Conservation (phyloP, 164 flowering plant species). For the Vitis amurensis region DNA sequence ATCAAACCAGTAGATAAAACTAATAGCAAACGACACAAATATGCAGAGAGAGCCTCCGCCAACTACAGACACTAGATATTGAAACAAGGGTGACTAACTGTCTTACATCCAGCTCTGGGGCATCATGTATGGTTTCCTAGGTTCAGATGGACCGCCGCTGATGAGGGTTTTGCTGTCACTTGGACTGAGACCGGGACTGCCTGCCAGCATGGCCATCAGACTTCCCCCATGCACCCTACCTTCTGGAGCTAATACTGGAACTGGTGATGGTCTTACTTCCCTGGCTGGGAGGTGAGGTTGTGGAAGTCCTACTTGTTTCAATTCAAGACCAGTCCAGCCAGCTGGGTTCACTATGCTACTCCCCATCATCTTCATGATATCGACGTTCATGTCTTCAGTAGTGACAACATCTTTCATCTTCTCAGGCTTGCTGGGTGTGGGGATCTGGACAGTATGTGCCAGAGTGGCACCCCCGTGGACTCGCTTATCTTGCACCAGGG, state of each 20-base stretch:
- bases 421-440: conserved; percentile 24
- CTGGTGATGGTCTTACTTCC: conserved; percentile 8
- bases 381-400: conserved; percentile 48
- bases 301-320: conserved; percentile 10
- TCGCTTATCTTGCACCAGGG: conserved; percentile 73
- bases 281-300: conserved; percentile 12
- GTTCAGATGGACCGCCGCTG: conserved; percentile 20
- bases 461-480: conserved; percentile 92
- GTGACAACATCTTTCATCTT: conserved; percentile 29
- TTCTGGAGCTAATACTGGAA: conserved; percentile 40
- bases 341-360: conserved; percentile 10
- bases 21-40: conserved; percentile 6
- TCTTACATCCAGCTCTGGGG: conserved; percentile 39
- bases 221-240: conserved; percentile 60
- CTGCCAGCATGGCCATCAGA: conserved; percentile 39
- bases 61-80: background rate
- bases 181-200: conserved; percentile 17
- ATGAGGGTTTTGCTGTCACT: conserved; percentile 11
- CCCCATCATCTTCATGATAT: conserved; percentile 19
- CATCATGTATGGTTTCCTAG: conserved; percentile 13
- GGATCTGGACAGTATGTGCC: conserved; percentile 40
- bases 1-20: conserved; percentile 7
- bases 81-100: background rate
- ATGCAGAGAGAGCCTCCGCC: conserved; percentile 3
- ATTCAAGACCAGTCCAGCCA: conserved; percentile 17